Evolutionary conservation across 257 asterid genomes (phyloP), one percentile per base, ranked within the genome.

Genomic region (Mitragyna speciosa): DNA sequence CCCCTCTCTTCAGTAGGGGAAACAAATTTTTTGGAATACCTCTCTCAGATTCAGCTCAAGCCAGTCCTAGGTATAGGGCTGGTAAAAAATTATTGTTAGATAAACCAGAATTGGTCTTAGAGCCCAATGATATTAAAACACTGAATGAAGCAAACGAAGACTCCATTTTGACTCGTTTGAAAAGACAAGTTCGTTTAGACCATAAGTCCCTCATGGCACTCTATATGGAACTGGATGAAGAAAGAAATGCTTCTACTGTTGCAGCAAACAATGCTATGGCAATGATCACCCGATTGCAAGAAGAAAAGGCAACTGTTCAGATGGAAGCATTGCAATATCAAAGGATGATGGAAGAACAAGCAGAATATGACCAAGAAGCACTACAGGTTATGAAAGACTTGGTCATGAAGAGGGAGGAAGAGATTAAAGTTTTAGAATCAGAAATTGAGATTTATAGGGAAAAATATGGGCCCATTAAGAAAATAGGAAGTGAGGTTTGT

Each of bases 231-330:
- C 79, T 96, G 69, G 99, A 96, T 26, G 97, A 96, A 82, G 99
- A 96, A 84, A 84, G 99, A 84, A 96, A 91, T 54, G 98, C 97
- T 41, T 88, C 99, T 4, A 93, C 94, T n/a, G 89, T 92, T n/a
- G 99, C 99, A 16, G 99, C 95, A 1, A 94, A 94, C 73, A 94
- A 96, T 58, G 99, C 99, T 20, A 96, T 96, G 99, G 98, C 98
- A 12, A 94, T 96, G 99, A 96, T 96, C 71, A 94, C 98, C 16
- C 89, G 95, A 41, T 84, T 96, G 24, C 99, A 96, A 75, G 97
- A 95, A 0, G 98, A 96, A 85, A 96, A 96, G 78, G 98, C 98
- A 4, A 92, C 98, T 7, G 96, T 96, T 41, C 98, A 96, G 84
- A 96, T 96, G 99, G 99, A 96, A 90, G 98, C 98, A 12, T 82